Evolutionary conservation across 192 early-diverging fungal genomes (phyloP), one percentile per base, ranked within the genome.

Genomic region (Rhizoclosmatium sp.): DNA sequence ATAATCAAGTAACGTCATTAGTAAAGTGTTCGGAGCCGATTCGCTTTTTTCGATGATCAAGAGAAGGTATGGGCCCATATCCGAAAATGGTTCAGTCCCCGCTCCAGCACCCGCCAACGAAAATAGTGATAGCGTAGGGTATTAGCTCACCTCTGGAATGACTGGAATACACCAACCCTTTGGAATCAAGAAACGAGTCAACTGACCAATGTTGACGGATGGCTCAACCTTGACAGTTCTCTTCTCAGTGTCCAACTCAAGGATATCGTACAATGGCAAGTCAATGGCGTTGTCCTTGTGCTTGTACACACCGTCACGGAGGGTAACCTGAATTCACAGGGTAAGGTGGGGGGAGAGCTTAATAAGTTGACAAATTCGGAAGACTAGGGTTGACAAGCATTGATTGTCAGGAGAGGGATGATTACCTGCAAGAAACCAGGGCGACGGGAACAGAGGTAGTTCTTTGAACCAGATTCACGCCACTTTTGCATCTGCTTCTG

Each of bases 191-290:
- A 78, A 72, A 39, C 72, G 41, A 54, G 84, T 78, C 48, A 85
- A 58, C 60, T 80, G 82, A 67, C 84, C 84, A 69, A 85, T 83
- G 67, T 81, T 81, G 68, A 78, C 78, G 1, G 45, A 31, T 19
- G 84, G 84, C 79, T 85, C 79, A 14, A 82, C 81, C 39, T 66
- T 66, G 71, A 85, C 84, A 23, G 77, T 58, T 19, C 58, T 49
- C 45, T 70, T 60, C 46, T 69, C 71, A 23, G 69, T 69, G 65
- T 85, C 76, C 1, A 85, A 64, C 40, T 82, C 76, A 41, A 85
- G 47, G 56, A 85, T 83, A 56, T 85, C 81, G 42, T 78, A 80
- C 56, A 85, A 65, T 4, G 69, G 70, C 64, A 78, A 41, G 31
- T 75, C 65, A 58, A 79, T 79, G 21, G 75, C 65, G 58, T 79